Conservation (phyloP, 768 basidiomycete genomes). For the Tulasnella sp. region DNA sequence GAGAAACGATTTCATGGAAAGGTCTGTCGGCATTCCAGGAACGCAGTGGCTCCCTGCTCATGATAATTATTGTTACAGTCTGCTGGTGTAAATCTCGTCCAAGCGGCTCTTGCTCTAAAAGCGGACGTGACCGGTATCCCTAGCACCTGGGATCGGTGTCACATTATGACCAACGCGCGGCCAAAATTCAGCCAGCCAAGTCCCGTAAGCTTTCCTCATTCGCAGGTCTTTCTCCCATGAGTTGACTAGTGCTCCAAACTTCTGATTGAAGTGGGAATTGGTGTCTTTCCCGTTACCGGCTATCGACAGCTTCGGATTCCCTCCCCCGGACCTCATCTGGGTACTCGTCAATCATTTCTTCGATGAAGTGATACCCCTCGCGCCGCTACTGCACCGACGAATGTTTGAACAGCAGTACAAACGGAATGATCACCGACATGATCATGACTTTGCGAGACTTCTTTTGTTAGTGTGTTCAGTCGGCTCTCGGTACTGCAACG, state of each 20-base stretch:
- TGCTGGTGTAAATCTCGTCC: constrained; percentile 37
- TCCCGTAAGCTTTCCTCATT: constrained; percentile 11
- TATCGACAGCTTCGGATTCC: constrained; percentile 35
- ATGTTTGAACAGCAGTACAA: constrained; percentile 48
- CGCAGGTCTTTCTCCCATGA: background rate
- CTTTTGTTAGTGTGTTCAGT: constrained; percentile 64
- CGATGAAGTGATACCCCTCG: constrained; percentile 38
- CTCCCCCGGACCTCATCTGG: constrained; percentile 46
- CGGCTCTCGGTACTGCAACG: constrained; percentile 46
- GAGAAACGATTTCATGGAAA: background rate
- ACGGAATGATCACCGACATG: constrained; percentile 39
- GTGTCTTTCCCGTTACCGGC: constrained; percentile 22
- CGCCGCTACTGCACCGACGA: constrained; percentile 63
- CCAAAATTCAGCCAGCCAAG: constrained; percentile 6
- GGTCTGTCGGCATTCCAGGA: background rate
- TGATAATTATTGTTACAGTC: background rate
- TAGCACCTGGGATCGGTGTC: background rate
- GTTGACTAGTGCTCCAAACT: constrained; percentile 5
- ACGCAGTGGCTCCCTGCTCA: background rate
- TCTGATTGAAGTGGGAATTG: constrained; percentile 26
- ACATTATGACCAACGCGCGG: constrained; percentile 9
- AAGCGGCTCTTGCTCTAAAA: constrained; percentile 49
- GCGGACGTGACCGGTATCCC: constrained; percentile 34
- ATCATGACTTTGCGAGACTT: constrained; percentile 44
- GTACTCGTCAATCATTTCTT: constrained; percentile 58